Percentiles rank a stretch among this genome's conserved stretches.
Conservation (phyloP, 306 rosid genomes). For the Herpetospermum pedunculosum region DNA sequence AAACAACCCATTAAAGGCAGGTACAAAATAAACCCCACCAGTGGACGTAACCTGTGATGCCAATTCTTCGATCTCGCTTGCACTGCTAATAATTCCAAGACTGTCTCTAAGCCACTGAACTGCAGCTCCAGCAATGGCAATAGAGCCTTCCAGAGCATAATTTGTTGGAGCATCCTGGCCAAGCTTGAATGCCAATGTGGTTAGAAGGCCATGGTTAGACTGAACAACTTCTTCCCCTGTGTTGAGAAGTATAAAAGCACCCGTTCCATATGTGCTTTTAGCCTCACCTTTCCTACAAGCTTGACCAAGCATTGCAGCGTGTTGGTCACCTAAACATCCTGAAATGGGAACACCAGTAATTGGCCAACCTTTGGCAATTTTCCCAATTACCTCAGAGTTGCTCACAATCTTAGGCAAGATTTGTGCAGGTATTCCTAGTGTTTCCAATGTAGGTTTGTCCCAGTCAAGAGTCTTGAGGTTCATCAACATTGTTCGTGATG, state of each 20-base stretch:
- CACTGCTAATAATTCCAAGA: slow-evolving; percentile 54
- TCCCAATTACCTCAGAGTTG: slow-evolving; percentile 69
- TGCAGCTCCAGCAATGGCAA: slow-evolving; percentile 97
- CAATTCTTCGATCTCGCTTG: slow-evolving; percentile 56
- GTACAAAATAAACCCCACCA: slow-evolving; percentile 83
- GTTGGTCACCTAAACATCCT: slow-evolving; percentile 92
- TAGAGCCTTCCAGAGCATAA: slow-evolving; percentile 89
- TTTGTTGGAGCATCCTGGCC: slow-evolving; percentile 49
- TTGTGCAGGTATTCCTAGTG: slow-evolving; percentile 41
- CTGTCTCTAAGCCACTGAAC: slow-evolving; percentile 93
- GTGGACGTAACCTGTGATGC: slow-evolving; percentile 52
- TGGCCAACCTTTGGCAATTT: slow-evolving; percentile 56
- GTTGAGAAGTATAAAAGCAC: slow-evolving; percentile 83
- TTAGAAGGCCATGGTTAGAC: slow-evolving; percentile 69
- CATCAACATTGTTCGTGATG: slow-evolving; percentile 88
- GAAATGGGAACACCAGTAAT: slow-evolving; percentile 61
- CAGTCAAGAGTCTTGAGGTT: slow-evolving; percentile 64
- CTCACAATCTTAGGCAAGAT: slow-evolving; percentile 73
- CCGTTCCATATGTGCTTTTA: slow-evolving; percentile 86
- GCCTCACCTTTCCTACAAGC: slow-evolving; percentile 76
- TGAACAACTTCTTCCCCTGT: slow-evolving; percentile 49
- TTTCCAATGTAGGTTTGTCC: slow-evolving; percentile 47
- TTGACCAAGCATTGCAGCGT: slow-evolving; percentile 88
- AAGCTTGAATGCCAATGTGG: slow-evolving; percentile 75
- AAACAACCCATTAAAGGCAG: slow-evolving; percentile 83